Conservation (phyloP, 2,329 filamentous ascomycete species). For the Stagonosporopsis cucurbitacearum region DNA sequence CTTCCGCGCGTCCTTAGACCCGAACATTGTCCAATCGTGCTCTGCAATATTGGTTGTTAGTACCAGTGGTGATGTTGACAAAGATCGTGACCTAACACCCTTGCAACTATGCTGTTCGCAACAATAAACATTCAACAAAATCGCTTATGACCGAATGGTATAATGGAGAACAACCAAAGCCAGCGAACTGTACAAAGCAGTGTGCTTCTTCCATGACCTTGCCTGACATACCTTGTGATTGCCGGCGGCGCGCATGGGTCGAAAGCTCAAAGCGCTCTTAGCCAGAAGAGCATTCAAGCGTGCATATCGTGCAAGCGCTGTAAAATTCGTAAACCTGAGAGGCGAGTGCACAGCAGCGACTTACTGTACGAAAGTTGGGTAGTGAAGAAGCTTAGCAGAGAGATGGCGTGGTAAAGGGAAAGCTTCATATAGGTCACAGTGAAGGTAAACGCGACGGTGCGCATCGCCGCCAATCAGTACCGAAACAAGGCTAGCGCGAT, state of each 20-base stretch:
- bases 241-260: background rate
- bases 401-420: background rate
- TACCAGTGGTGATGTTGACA: background rate
- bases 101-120: background rate
- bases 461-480: conserved; percentile 1
- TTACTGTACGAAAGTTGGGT: background rate
- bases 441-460: conserved; percentile 7
- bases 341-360: background rate
- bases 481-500: background rate
- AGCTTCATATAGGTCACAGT: conserved; percentile 2
- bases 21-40: background rate
- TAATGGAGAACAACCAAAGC: background rate
- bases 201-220: background rate
- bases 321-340: background rate
- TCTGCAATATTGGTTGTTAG: background rate
- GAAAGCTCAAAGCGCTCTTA: background rate
- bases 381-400: background rate
- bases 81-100: background rate
- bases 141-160: background rate
- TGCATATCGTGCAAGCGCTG: background rate
- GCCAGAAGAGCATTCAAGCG: background rate
- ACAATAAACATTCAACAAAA: background rate
- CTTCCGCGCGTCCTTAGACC: conserved; percentile 25
- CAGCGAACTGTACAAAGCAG: background rate
- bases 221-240: conserved; percentile 1